These are phyloP conservation scores for Boletellus ananiceps DNA, from an alignment of 768 basidiomycete genomes.

Conservation along the genomic window DNA sequence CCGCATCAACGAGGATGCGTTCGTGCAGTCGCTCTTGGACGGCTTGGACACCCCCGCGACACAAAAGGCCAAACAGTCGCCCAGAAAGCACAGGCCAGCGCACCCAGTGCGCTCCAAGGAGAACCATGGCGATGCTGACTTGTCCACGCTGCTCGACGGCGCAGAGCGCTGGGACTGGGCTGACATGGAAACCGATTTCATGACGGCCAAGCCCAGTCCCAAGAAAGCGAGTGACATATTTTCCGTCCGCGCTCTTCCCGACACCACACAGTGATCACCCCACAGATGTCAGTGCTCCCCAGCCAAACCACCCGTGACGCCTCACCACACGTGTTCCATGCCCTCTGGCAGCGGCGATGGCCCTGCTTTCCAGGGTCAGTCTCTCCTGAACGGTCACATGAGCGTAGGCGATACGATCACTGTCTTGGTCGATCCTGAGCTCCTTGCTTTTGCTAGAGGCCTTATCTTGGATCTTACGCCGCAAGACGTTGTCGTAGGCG, in stretches of 20 bases:
- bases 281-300: conserved; percentile 15
- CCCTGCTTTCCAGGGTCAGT: conserved; percentile 10
- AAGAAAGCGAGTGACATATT: conserved; percentile 8
- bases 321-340: conserved; percentile 11
- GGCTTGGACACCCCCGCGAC: conserved; percentile 43
- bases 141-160: conserved; percentile 53
- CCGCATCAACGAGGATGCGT: conserved; percentile 50
- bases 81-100: conserved; percentile 16
- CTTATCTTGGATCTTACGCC: conserved; percentile 73
- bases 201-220: conserved; percentile 41
- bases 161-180: conserved; percentile 70
- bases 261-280: conserved; percentile 12
- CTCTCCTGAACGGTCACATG: conserved; percentile 74
- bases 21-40: conserved; percentile 51
- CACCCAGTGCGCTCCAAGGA: conserved; percentile 3
- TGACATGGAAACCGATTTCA: conserved; percentile 47
- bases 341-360: conserved; percentile 22
- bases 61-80: conserved; percentile 19
- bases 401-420: conserved; percentile 77
- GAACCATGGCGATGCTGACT: conserved; percentile 36
- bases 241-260: neutral
- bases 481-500: conserved; percentile 63
- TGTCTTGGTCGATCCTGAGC: conserved; percentile 79
- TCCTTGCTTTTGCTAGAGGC: conserved; percentile 79
- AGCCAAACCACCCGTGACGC: conserved; percentile 10